A percentile compares a stretch with the other conserved stretches of the same genome.
Conservation (phyloP, 108 stramenopile species). For the Cyclotella baltica region DNA sequence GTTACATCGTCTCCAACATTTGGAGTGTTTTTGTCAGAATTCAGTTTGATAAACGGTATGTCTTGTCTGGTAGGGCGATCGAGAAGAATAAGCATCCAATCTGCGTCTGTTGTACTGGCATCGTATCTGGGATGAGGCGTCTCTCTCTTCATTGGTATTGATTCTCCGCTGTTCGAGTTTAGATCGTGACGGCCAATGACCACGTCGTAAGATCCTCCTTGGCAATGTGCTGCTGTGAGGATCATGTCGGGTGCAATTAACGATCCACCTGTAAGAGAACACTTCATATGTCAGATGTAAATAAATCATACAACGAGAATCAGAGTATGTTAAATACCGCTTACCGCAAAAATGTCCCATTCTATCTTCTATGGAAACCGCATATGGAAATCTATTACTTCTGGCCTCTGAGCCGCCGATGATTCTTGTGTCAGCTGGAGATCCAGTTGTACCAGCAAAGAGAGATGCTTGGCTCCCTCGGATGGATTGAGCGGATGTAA, state of each 20-base stretch:
- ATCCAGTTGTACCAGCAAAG: background rate
- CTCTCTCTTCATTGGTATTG: background rate
- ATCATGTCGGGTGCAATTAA: slow-evolving; percentile 34
- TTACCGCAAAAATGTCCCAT: slow-evolving; percentile 36
- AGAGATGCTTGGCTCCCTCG: background rate
- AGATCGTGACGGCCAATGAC: slow-evolving; percentile 22
- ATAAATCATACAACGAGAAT: too few relatives aligned
- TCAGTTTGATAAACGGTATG: slow-evolving; percentile 36
- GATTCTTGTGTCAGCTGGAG: slow-evolving; percentile 7
- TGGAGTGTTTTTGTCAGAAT: slow-evolving; percentile 40
- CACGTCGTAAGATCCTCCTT: slow-evolving; percentile 30
- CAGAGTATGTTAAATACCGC: too few relatives aligned
- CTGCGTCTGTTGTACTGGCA: background rate
- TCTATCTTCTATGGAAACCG: slow-evolving; percentile 15
- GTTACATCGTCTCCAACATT: slow-evolving; percentile 42
- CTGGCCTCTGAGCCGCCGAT: slow-evolving; percentile 5
- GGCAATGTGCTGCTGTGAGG: slow-evolving; percentile 52
- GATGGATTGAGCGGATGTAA: background rate
- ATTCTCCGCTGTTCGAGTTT: slow-evolving; percentile 8
- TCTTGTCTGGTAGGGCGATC: background rate
- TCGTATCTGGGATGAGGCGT: slow-evolving; percentile 13
- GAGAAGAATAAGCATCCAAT: slow-evolving; percentile 18
- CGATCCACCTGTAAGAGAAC: too few relatives aligned
- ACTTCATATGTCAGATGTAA: too few relatives aligned
- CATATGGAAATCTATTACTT: background rate